phyloP scores from a whole-genome alignment of 495 filamentous ascomycete species.

The Xylona heveae region DNA sequence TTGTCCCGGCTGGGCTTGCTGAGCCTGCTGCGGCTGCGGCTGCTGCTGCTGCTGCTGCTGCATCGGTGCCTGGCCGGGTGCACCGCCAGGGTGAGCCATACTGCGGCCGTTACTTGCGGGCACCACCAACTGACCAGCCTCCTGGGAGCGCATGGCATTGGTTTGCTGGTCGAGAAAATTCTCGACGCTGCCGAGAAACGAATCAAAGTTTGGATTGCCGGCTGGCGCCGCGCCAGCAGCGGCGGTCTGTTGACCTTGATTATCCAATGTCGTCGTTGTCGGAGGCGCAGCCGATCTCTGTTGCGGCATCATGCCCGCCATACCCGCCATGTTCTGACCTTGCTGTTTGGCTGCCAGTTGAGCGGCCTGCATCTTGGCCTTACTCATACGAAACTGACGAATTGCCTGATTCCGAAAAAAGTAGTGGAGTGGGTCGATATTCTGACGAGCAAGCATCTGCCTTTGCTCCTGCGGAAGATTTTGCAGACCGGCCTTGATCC shows the following conservation, averaged over 20 bases:
- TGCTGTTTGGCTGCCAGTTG: slow-evolving; percentile 4
- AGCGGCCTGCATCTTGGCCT: not conserved
- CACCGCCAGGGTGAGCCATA: slow-evolving; percentile 7
- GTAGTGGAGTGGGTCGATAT: slow-evolving; percentile 25
- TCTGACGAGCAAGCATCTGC: slow-evolving; percentile 17
- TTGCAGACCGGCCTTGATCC: slow-evolving; percentile 19
- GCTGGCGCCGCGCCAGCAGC: slow-evolving; percentile 5
- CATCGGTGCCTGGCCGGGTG: slow-evolving; percentile 5
- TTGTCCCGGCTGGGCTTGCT: slow-evolving; percentile 3
- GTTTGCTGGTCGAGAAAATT: slow-evolving; percentile 41
- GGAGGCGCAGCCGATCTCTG: not conserved
- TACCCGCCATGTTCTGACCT: no score
- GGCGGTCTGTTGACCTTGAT: slow-evolving; percentile 4
- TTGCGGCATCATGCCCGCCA: slow-evolving; percentile 3
- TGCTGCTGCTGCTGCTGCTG: slow-evolving; percentile 11
- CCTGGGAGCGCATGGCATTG: slow-evolving; percentile 37
- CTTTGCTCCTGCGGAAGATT: slow-evolving; percentile 23
- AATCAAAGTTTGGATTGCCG: slow-evolving; percentile 23
- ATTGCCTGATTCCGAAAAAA: slow-evolving; percentile 29
- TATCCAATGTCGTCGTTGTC: not conserved
- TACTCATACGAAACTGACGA: slow-evolving; percentile 11
- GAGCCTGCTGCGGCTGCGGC: slow-evolving; percentile 3
- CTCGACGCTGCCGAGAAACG: slow-evolving; percentile 28
- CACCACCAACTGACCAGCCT: slow-evolving; percentile 43
- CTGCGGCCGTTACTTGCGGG: slow-evolving; percentile 28